Conservation (phyloP, 495 filamentous ascomycete genomes). For the Mycothermus thermophilus region DNA sequence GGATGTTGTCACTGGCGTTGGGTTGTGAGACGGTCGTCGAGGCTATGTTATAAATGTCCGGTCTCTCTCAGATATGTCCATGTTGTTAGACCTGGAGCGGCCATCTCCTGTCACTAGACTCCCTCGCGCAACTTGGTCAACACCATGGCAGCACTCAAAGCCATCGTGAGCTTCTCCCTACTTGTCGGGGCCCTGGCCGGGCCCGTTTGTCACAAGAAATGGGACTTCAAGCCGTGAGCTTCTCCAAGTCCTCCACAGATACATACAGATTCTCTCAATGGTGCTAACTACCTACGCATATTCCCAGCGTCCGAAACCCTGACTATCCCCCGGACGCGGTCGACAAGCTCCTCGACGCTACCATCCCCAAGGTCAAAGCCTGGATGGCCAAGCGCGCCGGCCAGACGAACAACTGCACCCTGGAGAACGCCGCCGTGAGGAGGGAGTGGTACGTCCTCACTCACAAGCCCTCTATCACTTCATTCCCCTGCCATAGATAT, state of each 20-base stretch:
- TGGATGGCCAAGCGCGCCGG: conserved; percentile 2
- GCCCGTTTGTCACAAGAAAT: not conserved
- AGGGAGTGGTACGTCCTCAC: no score
- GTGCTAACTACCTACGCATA: no score
- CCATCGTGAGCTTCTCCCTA: not conserved
- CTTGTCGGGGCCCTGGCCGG: not conserved
- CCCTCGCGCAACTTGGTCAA: no score
- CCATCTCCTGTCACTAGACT: no score
- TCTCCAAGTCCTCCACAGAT: not conserved
- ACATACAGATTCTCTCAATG: no score
- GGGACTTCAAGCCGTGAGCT: conserved; percentile 1
- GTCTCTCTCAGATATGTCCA: no score
- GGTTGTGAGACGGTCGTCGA: no score
- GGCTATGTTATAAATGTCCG: no score
- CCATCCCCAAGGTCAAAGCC: conserved; percentile 7
- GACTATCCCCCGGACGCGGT: conserved; percentile 5
- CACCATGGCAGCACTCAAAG: conserved; percentile 1
- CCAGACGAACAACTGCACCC: conserved; percentile 4
- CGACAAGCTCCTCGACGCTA: conserved; percentile 3
- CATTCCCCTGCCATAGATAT: no score
- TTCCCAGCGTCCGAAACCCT: conserved; percentile 2
- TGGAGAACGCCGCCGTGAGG: conserved; percentile 5
- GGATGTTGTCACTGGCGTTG: no score
- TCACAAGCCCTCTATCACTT: no score
- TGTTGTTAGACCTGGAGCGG: no score